Percentiles rank a stretch among this genome's conserved stretches.
Conservation (phyloP, 257 asterid species). For the Solanum habrochaites region DNA sequence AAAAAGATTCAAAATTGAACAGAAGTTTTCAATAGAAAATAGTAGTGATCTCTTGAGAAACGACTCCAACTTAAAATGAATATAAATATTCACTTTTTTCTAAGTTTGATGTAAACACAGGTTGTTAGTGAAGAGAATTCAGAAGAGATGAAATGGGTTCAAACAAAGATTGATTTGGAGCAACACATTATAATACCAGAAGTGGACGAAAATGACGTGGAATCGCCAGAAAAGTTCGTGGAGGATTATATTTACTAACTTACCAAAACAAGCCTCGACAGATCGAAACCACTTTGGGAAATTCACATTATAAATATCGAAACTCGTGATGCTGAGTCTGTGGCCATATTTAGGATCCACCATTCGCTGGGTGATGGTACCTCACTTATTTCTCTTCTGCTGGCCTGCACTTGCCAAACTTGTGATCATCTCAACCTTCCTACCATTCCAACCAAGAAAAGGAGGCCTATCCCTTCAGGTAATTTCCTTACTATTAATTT, state of each 20-base stretch:
- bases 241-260: background rate
- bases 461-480: background rate
- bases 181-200: conserved; percentile 9
- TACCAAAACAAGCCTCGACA: background rate
- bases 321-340: background rate
- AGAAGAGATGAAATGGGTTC: conserved; percentile 23
- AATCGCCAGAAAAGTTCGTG: background rate
- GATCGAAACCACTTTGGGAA: conserved; percentile 5
- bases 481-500: too few relatives aligned
- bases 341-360: background rate
- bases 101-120: background rate
- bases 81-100: background rate
- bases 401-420: background rate
- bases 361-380: conserved; percentile 6
- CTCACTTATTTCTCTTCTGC: background rate
- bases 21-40: too few relatives aligned
- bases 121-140: conserved; percentile 5
- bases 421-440: background rate
- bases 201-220: background rate
- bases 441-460: conserved; percentile 1
- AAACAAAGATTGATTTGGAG: conserved; percentile 14
- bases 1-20: too few relatives aligned
- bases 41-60: too few relatives aligned
- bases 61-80: too few relatives aligned
- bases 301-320: background rate